phyloP scores from a whole-genome alignment of 2,329 filamentous ascomycete genomes.

The Leptographium wingfieldii region DNA sequence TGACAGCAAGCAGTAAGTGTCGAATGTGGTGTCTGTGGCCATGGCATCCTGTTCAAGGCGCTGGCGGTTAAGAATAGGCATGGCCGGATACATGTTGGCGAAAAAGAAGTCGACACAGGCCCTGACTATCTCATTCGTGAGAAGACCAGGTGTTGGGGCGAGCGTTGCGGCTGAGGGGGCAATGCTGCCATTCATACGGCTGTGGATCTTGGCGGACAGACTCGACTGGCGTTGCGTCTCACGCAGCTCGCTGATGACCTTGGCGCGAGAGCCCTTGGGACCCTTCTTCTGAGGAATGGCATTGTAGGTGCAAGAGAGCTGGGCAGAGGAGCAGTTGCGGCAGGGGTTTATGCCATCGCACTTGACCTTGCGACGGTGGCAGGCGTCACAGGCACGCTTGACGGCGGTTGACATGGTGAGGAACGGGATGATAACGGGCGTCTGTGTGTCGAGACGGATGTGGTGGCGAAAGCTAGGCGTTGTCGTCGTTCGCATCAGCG shows the following conservation, averaged over 20 bases:
- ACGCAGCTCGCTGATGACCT: slow-evolving; percentile 62
- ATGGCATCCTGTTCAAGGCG: slow-evolving; percentile 44
- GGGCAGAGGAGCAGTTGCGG: slow-evolving; percentile 54
- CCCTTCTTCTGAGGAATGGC: slow-evolving; percentile 66
- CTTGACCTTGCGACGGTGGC: slow-evolving; percentile 63
- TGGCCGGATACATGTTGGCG: slow-evolving; percentile 49
- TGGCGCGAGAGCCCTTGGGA: slow-evolving; percentile 60
- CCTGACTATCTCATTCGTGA: slow-evolving; percentile 51
- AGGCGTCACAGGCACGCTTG: slow-evolving; percentile 57
- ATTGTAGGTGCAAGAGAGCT: slow-evolving; percentile 61
- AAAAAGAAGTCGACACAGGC: slow-evolving; percentile 58
- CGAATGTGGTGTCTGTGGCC: slow-evolving; percentile 49
- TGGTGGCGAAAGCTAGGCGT: neutral
- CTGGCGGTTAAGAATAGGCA: slow-evolving; percentile 49
- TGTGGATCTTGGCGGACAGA: slow-evolving; percentile 48
- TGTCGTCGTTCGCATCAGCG: neutral
- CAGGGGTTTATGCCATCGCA: slow-evolving; percentile 61
- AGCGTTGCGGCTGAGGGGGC: slow-evolving; percentile 30
- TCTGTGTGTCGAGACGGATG: neutral
- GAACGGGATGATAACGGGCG: neutral
- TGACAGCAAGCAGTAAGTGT: slow-evolving; percentile 51
- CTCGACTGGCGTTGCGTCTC: slow-evolving; percentile 56
- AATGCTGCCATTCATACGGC: slow-evolving; percentile 42
- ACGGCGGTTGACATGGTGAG: slow-evolving; percentile 36
- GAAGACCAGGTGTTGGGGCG: slow-evolving; percentile 44